Evolutionary conservation across 371 early-diverging fungal genomes (phyloP), one percentile per base, ranked within the genome.

Genomic region (Mucor sp.): DNA sequence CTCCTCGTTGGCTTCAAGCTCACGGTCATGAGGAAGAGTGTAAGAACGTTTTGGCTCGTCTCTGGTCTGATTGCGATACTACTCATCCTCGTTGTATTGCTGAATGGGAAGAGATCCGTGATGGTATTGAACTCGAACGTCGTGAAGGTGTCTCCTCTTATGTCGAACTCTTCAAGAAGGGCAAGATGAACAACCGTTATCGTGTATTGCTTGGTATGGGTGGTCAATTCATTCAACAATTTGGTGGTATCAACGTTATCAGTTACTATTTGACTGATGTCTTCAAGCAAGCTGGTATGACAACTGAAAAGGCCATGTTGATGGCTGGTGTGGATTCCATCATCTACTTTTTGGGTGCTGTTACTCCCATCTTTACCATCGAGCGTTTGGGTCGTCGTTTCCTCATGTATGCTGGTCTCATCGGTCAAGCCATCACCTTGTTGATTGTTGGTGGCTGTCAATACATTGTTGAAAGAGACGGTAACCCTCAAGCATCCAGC

Each of bases 1-100:
- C 87, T 6, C 86, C 87, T 33, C 85, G 87, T 71, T 87, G 87
- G 87, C 63, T 87, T 17, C 63, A 82, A 48, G 71, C 78, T 48
- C 78, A 85, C 25, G 77, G 79, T 39, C 53, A 70, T 28, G 71
- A 69, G 25, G 78, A 78, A 6, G 76, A 79, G 30, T 71, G 73
- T 28, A 77, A 80, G 59, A 72, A 71, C 23, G 78, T 82, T 2
- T 67, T 82, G 48, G 79, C 78, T 57, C 73, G 76, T 47, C 71
- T 82, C 2, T 74, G 76, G 63, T 69, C 71, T 28, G 76, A 70
- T 37, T 75, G 77, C 30, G 71, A 75, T 53, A 63, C 62, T 15
- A 74, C 50, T 17, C 73, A 79, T 50, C 69, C 71, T 21, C 72
- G 76, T 30, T 74, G 74, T 56, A 57, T 82, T 6, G 62, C 67